Evolutionary conservation across 371 early-diverging fungal genomes (phyloP).

Genomic region (Mortierella sp.): DNA sequence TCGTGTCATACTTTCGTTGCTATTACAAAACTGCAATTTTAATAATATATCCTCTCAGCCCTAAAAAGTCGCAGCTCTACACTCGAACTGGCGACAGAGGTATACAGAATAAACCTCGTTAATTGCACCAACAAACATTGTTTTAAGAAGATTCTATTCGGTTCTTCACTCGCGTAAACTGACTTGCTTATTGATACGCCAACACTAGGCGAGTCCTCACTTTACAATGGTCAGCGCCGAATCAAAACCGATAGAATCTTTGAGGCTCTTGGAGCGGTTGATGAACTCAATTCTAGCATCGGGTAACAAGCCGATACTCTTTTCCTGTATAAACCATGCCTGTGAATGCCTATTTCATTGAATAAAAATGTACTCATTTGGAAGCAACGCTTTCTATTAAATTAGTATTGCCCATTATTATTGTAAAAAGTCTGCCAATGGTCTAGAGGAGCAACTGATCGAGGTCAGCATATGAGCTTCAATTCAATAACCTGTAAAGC

Average conservation of each 20-base stretch:
- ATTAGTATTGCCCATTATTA: slow-evolving; percentile 77
- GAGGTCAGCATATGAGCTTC: slow-evolving; percentile 58
- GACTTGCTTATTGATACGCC: not conserved
- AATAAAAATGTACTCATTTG: too few species aligned
- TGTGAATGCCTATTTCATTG: too few species aligned
- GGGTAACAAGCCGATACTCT: slow-evolving; percentile 58
- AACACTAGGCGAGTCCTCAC: slow-evolving; percentile 82
- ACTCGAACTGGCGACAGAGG: slow-evolving; percentile 97
- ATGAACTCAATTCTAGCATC: slow-evolving; percentile 77
- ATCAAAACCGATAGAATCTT: slow-evolving; percentile 89
- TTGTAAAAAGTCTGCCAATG: slow-evolving; percentile 69
- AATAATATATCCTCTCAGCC: too few species aligned
- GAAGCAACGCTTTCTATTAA: too few species aligned
- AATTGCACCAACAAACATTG: too few species aligned
- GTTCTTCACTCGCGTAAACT: too few species aligned
- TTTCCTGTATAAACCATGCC: not conserved
- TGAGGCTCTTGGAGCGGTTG: slow-evolving; percentile 90
- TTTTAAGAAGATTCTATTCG: too few species aligned
- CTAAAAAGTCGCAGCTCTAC: slow-evolving; percentile 74
- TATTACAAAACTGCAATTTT: too few species aligned
- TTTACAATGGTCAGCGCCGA: slow-evolving; percentile 93
- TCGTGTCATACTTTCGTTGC: too few species aligned
- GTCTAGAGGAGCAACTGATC: slow-evolving; percentile 70
- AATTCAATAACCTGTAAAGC: not conserved
- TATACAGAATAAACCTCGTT: too few species aligned